A percentile compares a stretch with the other conserved stretches of the same genome.
Evolutionary conservation across 352 stramenopile genomes (phyloP).

Genomic region (Phytophthora sp.): DNA sequence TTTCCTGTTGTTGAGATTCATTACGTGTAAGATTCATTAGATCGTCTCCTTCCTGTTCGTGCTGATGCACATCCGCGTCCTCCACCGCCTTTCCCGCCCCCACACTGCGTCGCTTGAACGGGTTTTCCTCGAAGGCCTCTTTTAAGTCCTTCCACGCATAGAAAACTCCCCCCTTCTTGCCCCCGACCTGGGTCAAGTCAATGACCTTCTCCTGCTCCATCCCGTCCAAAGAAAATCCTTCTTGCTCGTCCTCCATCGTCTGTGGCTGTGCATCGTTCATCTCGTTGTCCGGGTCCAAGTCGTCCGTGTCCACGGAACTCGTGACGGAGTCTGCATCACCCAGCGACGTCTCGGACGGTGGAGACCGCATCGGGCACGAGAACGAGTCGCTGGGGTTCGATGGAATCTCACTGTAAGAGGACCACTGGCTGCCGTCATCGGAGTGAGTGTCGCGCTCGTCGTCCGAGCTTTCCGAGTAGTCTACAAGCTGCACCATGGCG

Average conservation of each 20-base stretch:
- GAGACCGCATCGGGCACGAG: constrained; percentile 33
- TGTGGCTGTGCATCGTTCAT: constrained; percentile 19
- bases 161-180: constrained; percentile 4
- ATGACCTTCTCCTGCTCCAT: constrained; percentile 19
- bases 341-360: constrained; percentile 29
- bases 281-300: constrained; percentile 31
- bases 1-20: constrained; percentile 4
- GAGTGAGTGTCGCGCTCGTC: constrained; percentile 31
- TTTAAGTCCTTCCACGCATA: constrained; percentile 37
- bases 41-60: not conserved
- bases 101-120: constrained; percentile 33
- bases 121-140: constrained; percentile 27
- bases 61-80: not conserved
- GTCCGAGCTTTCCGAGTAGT: constrained; percentile 63
- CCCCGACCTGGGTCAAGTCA: constrained; percentile 18
- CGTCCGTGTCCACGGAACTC: constrained; percentile 34
- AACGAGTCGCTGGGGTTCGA: constrained; percentile 39
- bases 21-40: too few relatives aligned
- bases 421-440: constrained; percentile 33
- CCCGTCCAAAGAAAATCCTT: constrained; percentile 2
- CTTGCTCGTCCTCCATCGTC: constrained; percentile 1
- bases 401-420: constrained; percentile 39
- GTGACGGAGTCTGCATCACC: constrained; percentile 17
- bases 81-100: not conserved
- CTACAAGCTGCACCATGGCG: constrained; percentile 47